Conservation (phyloP, 2,329 filamentous ascomycete genomes). For the Zymoseptoria crescenta region DNA sequence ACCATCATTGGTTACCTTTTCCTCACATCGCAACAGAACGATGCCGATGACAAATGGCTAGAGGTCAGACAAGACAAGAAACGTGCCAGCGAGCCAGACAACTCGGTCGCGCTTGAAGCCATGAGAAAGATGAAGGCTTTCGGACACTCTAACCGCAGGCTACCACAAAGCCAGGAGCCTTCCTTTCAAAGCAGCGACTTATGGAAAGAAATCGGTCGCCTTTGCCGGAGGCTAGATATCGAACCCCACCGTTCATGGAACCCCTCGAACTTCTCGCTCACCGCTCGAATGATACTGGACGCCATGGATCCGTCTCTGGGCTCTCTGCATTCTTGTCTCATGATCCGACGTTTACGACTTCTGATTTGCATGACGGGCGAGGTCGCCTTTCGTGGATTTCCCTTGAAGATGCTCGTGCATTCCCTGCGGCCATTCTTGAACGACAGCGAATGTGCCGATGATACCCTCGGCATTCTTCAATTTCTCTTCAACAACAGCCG, state of each 20-base stretch:
- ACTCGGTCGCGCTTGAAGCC: conserved; percentile 47
- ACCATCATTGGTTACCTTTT: conserved; percentile 71
- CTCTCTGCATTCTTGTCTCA: conserved; percentile 75
- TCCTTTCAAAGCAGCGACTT: conserved; percentile 74
- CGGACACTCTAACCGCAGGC: conserved; percentile 54
- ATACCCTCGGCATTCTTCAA: conserved; percentile 76
- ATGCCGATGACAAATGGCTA: conserved; percentile 56
- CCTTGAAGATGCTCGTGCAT: conserved; percentile 82
- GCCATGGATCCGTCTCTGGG: conserved; percentile 77
- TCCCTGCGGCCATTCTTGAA: conserved; percentile 70
- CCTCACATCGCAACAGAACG: conserved; percentile 62
- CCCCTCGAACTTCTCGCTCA: conserved; percentile 24
- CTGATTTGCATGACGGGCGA: conserved; percentile 70
- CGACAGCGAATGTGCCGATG: conserved; percentile 80
- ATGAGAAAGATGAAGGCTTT: conserved; percentile 63
- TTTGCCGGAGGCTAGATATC: conserved; percentile 66
- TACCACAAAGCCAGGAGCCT: conserved; percentile 79
- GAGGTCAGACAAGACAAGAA: conserved; percentile 36
- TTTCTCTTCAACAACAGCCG: conserved; percentile 69
- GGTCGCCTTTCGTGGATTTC: conserved; percentile 68
- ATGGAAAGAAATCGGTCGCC: conserved; percentile 62
- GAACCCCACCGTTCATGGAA: conserved; percentile 41
- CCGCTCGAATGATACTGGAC: conserved; percentile 66
- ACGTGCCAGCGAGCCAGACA: conserved; percentile 29
- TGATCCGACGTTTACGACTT: conserved; percentile 77